These are phyloP conservation scores for Amaranthus palmeri DNA, from an alignment of 148 eudicot genomes.

Conservation along the genomic window DNA sequence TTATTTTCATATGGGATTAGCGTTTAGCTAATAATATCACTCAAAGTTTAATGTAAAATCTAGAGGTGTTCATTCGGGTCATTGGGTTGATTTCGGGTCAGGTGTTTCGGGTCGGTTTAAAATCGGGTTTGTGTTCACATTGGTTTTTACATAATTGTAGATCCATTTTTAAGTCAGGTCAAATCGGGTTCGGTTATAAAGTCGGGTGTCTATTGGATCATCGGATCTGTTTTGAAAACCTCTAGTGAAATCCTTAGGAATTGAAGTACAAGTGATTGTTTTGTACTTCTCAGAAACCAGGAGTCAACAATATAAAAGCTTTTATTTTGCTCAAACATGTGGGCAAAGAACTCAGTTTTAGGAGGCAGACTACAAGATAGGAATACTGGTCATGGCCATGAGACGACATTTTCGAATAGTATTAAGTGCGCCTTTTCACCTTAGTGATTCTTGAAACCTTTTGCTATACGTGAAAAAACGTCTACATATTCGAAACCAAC, in stretches of 20 bases:
- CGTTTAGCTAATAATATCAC: background rate
- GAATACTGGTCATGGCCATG: background rate
- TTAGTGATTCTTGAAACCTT: background rate
- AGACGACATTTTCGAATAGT: background rate
- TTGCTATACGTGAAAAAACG: slow-evolving; percentile 4
- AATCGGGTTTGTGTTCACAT: no score
- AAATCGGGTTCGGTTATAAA: no score
- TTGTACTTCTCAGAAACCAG: background rate
- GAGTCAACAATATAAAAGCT: background rate
- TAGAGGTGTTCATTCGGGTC: no score
- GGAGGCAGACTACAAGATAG: background rate
- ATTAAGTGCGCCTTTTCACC: background rate
- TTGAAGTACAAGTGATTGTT: background rate
- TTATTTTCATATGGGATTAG: background rate
- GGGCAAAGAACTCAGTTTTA: background rate
- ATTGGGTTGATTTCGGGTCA: no score
- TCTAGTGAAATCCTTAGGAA: background rate
- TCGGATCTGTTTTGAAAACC: background rate
- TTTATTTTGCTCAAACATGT: background rate
- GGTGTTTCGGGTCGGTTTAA: no score
- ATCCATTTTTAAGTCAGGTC: no score
- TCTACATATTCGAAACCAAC: slow-evolving; percentile 18
- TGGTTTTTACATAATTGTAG: no score
- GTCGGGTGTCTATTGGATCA: no score
- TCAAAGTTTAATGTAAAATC: background rate